Base-by-base conservation (phyloP, 768 basidiomycete genomes). In the Phanerochaete carnosa region DNA sequence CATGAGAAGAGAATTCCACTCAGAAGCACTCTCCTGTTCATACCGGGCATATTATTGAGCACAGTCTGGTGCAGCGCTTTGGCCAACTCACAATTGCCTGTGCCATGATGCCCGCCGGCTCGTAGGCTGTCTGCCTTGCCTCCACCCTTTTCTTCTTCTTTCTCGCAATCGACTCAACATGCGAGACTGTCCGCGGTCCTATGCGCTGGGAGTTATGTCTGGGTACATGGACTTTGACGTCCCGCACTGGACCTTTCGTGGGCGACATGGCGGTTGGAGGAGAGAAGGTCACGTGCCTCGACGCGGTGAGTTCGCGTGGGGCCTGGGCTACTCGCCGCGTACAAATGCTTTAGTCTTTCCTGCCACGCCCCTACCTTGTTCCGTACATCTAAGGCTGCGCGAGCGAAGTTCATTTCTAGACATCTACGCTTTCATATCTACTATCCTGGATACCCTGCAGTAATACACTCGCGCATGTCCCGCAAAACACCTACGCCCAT, bases 1-100 rank as follows among this genome's bases (percentile, higher is more conserved):
- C 61, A 85, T 81, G 49, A 94, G 77, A 56, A 92, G 66, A 0
- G 91, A 92, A 65, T 94, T 94, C 92, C 92, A 93, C 64, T 92
- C 89, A 11, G 89, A 91, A 11, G 92, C 89, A 67, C 84, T 86
- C 71, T 93, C 91, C 82, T 83, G 53, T 35, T n/a, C 45, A 15
- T 35, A 15, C 33, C 7, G 33, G 15, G 33, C 8, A 35, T 35
- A 30, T n/a, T 11, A 26, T 51, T 37, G 28, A 43, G 57, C 9
- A 47, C 29, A 25, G 28, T 3, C n/a, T 3, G 49, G 35, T 16
- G 9, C 35, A 12, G 12, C 35, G 22, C 16, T 54, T 22, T 32
- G 35, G 51, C 33, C 37, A 19, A 83, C 88, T 58, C 65, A 92
- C 90, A 64, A 89, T 83, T 30, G 89, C 87, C 54, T 84, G 83